These are phyloP conservation scores for Isatis lusitanica DNA, from an alignment of 441 rosid genomes.

Conservation along the genomic window DNA sequence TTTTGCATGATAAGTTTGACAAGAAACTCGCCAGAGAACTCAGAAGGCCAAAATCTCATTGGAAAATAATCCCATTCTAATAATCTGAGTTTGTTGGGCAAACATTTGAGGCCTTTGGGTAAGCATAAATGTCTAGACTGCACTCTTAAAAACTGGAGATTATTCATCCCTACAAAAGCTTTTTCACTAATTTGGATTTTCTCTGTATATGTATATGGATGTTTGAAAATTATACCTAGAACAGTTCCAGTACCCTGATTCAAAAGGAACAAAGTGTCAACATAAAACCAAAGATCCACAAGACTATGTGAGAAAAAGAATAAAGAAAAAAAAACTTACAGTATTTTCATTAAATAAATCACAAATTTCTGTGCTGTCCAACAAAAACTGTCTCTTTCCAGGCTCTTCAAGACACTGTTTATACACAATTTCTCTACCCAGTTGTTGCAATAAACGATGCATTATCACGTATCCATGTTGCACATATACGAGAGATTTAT, in stretches of 20 bases:
- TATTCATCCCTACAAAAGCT: not conserved
- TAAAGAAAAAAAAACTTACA: not conserved
- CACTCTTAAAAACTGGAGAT: not conserved
- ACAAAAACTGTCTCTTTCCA: not conserved
- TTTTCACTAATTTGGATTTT: not conserved
- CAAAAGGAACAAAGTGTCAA: not conserved
- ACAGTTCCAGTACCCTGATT: not conserved
- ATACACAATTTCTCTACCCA: not conserved
- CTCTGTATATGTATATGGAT: not conserved
- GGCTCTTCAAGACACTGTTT: not conserved
- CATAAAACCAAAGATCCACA: not conserved
- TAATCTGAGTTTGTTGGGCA: not conserved
- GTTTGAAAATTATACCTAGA: not conserved
- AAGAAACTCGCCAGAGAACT: slow-evolving; percentile 10
- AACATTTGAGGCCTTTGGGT: not conserved
- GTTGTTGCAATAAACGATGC: not conserved
- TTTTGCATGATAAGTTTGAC: slow-evolving; percentile 8
- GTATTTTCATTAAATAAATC: not conserved
- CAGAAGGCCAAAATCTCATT: not conserved
- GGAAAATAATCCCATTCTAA: not conserved
- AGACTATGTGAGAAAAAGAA: not conserved
- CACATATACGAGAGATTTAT: not conserved
- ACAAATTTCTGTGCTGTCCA: not conserved
- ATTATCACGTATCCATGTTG: not conserved
- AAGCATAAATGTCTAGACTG: not conserved